Evolutionary conservation across 148 eudicot genomes (phyloP).

Genomic region (Cornus florida): DNA sequence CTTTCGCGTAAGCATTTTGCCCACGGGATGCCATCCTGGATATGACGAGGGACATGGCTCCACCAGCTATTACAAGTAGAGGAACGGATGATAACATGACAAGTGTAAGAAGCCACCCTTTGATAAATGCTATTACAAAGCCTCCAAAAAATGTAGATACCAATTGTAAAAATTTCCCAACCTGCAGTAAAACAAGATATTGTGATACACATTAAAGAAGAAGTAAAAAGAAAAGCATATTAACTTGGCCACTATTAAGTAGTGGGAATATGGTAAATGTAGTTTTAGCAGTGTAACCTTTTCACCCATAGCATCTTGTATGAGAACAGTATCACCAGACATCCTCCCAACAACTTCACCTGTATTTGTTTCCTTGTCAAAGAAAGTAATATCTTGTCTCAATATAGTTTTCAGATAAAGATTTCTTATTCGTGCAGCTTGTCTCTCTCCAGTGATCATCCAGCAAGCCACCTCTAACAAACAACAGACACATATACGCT

Average conservation of each 20-base stretch:
- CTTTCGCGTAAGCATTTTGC: constrained; percentile 73
- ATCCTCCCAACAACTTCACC: constrained; percentile 87
- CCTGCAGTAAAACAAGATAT: constrained; percentile 36
- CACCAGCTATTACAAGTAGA: constrained; percentile 55
- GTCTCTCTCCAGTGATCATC: constrained; percentile 86
- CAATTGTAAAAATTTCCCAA: constrained; percentile 75
- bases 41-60: constrained; percentile 39
- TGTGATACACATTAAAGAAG: not conserved
- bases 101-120: constrained; percentile 87
- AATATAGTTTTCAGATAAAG: constrained; percentile 65
- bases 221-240: too few relatives aligned
- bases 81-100: constrained; percentile 72
- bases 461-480: constrained; percentile 70
- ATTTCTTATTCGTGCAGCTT: constrained; percentile 63
- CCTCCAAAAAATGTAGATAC: constrained; percentile 72
- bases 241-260: too few relatives aligned
- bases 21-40: constrained; percentile 61
- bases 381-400: constrained; percentile 69
- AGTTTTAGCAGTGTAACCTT: constrained; percentile 38
- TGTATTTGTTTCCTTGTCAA: constrained; percentile 72
- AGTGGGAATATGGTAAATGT: not conserved
- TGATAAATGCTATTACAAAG: constrained; percentile 68
- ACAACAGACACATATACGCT: not conserved
- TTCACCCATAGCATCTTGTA: constrained; percentile 85
- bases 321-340: constrained; percentile 81